Base-by-base conservation (phyloP, 2,329 filamentous ascomycete genomes). In the Trichoderma aggressivum region DNA sequence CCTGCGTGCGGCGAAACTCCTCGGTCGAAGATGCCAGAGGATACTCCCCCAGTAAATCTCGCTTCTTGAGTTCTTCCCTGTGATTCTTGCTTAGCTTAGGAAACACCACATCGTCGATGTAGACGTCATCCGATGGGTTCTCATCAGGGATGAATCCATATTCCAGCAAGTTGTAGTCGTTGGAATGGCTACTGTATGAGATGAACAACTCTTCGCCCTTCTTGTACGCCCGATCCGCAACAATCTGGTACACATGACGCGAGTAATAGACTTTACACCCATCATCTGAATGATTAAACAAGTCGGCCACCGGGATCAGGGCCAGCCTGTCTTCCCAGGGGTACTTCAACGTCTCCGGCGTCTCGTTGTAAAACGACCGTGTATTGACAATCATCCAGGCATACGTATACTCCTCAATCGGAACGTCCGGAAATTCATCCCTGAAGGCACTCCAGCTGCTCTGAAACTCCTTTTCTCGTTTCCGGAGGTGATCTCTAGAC, bases 101-200 rank as follows among this genome's bases (percentile, higher is more conserved):
- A 4, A 87, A 74, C 28, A 88, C 73, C 2, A 82, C 81, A 12
- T 86, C 84, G 60, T 88, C 86, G 6, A 88, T 78, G 18, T 78
- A 78, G 1, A 84, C 79, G 74, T 86, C 84, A 43, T 88, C 87
- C 82, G 83, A 85, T 16, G 79, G 77, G 70, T 88, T 88, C 16
- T 79, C 75, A 66, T 86, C 85, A 18, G 79, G 75, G 12, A 85
- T 77, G 74, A 88, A 88, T 5, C 86, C 86, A 74, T 88, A 94
- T 79, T 94, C 92, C 0, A 88, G 86, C 1, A 94, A 84, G 21
- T 94, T 80, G 74, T 92, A 91, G 77, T 94, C 92, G 73, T 93
- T 92, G 32, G 86, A 86, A 77, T 94, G 92, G 1, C 85, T 79
- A 3, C 92, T 92, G 75, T 94, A 94, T 32, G 86, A 89, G 30